phyloP scores from a whole-genome alignment of 805 yeast genomes.

The Pichia sporocuriosa region DNA sequence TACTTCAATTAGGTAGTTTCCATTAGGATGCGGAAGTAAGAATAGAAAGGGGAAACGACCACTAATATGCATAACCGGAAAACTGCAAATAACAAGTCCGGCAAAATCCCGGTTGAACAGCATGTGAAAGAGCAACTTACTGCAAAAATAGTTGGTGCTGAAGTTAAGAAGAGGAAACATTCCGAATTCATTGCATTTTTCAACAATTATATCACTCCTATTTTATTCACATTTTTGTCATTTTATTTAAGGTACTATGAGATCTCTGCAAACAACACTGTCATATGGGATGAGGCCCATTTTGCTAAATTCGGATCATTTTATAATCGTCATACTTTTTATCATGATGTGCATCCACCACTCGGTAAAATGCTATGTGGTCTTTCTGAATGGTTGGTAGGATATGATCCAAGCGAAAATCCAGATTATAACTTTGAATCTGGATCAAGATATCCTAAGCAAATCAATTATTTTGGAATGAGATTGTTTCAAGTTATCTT shows the following conservation, averaged over 20 bases:
- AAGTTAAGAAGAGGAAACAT: not conserved
- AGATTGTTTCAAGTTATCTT: slow-evolving; percentile 66
- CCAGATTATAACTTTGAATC: slow-evolving; percentile 61
- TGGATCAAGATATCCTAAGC: slow-evolving; percentile 58
- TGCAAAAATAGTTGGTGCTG: not conserved
- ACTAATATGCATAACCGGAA: too few relatives aligned
- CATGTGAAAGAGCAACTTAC: too few relatives aligned
- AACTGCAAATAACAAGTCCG: too few relatives aligned
- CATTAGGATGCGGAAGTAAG: too few relatives aligned
- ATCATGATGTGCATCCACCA: slow-evolving; percentile 97
- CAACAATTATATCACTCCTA: slow-evolving; percentile 30
- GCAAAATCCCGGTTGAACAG: too few relatives aligned
- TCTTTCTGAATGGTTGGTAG: slow-evolving; percentile 53
- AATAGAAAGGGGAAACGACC: too few relatives aligned
- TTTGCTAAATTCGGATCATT: slow-evolving; percentile 94
- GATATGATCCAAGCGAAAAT: slow-evolving; percentile 40
- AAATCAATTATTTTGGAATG: slow-evolving; percentile 56
- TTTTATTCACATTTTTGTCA: slow-evolving; percentile 39
- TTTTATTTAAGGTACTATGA: slow-evolving; percentile 52
- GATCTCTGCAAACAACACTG: slow-evolving; percentile 49
- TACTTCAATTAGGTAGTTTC: too few relatives aligned
- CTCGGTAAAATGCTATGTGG: slow-evolving; percentile 92
- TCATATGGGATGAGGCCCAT: slow-evolving; percentile 89
- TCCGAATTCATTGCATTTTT: not conserved
- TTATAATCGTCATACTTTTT: slow-evolving; percentile 80